phyloP scores from a whole-genome alignment of 139 green algal species.

The Coccomyxa sp. region DNA sequence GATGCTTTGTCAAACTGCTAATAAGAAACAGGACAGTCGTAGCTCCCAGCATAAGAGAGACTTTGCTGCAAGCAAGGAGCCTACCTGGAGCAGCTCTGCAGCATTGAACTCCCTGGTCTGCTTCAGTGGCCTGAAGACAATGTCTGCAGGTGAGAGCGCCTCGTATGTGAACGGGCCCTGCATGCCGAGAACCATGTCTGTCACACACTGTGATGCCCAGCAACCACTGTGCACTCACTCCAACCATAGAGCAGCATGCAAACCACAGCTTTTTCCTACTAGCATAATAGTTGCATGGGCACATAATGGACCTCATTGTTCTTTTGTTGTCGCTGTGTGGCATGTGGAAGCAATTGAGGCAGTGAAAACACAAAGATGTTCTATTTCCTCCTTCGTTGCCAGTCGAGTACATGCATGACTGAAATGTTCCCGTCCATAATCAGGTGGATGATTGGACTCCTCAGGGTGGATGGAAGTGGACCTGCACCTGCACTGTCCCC shows the following conservation, averaged over 20 bases:
- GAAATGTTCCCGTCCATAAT: too few species aligned
- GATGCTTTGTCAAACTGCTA: background rate
- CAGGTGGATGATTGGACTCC: too few species aligned
- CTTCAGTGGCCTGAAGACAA: conserved; percentile 96
- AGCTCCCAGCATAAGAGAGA: background rate
- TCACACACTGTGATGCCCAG: too few species aligned
- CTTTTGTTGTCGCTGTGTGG: too few species aligned
- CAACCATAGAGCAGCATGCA: background rate
- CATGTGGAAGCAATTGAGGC: too few species aligned
- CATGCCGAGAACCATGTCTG: background rate
- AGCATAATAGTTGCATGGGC: too few species aligned
- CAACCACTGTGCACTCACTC: background rate
- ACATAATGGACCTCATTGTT: too few species aligned
- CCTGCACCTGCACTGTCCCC: conserved; percentile 53
- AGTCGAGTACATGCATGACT: too few species aligned
- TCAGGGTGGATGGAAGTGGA: too few species aligned
- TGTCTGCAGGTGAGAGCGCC: conserved; percentile 86
- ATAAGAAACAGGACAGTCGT: background rate
- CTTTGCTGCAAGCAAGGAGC: background rate
- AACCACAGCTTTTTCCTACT: background rate
- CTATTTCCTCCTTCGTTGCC: too few species aligned
- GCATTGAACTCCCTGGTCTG: conserved; percentile 84
- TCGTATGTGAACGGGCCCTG: conserved; percentile 97
- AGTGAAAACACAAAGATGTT: too few species aligned
- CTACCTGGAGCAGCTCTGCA: conserved; percentile 82